phyloP scores from a whole-genome alignment of 2,329 filamentous ascomycete species.

The Neofusicoccum kwambonambiense region DNA sequence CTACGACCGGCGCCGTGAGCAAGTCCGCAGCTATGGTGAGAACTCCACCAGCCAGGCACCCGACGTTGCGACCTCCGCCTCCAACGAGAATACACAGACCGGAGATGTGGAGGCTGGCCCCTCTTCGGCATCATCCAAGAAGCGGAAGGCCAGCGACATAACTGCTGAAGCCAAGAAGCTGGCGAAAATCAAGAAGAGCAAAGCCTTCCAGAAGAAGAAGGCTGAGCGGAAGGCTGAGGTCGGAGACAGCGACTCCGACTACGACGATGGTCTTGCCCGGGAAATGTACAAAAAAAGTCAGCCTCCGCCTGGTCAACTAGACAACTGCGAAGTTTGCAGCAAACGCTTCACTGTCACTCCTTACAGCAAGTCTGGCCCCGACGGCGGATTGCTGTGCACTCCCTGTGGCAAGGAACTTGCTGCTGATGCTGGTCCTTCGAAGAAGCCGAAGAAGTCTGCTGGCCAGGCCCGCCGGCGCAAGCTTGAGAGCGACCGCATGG shows the following conservation, averaged over 20 bases:
- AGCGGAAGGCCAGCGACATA: conserved; percentile 36
- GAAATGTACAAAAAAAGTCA: conserved; percentile 57
- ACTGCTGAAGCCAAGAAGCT: conserved; percentile 22
- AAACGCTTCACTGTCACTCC: conserved; percentile 92
- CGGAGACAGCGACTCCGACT: conserved; percentile 44
- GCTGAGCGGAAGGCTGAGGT: conserved; percentile 44
- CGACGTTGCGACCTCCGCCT: conserved; percentile 28
- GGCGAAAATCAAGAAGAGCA: conserved; percentile 46
- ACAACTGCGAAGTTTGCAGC: conserved; percentile 79
- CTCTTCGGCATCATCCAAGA: conserved; percentile 34
- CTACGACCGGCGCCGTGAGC: conserved; percentile 53
- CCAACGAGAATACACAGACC: conserved; percentile 54
- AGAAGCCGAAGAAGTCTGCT: conserved; percentile 58
- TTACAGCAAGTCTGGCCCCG: conserved; percentile 77
- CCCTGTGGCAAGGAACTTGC: conserved; percentile 75
- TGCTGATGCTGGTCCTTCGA: conserved; percentile 62
- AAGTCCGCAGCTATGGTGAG: conserved; percentile 36
- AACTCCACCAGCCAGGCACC: conserved; percentile 34
- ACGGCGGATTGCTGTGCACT: conserved; percentile 82
- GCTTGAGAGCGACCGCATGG: conserved; percentile 78
- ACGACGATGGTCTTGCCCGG: conserved; percentile 46
- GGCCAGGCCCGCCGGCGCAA: conserved; percentile 67
- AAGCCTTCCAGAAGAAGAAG: conserved; percentile 51
- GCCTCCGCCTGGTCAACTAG: conserved; percentile 78
- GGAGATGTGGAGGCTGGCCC: conserved; percentile 22